Percentiles rank a stretch among this genome's conserved stretches.
Conservation (phyloP, 2,329 filamentous ascomycete species). For the Biscogniauxia sp. region DNA sequence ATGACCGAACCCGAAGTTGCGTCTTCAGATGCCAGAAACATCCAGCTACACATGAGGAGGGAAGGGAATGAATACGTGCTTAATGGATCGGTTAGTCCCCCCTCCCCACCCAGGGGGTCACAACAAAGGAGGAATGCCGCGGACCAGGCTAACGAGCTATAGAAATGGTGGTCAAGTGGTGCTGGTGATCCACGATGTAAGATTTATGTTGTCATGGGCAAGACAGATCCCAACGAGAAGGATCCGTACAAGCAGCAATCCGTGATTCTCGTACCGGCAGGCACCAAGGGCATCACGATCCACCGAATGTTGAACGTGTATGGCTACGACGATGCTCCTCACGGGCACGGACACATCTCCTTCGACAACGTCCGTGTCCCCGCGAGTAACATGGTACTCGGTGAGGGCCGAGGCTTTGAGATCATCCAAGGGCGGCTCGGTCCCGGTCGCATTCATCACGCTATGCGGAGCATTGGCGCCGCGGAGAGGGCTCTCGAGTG, state of each 20-base stretch:
- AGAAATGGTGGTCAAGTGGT: conserved; percentile 99
- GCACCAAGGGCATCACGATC: conserved; percentile 82
- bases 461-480: conserved; percentile 91
- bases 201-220: conserved; percentile 96
- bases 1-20: conserved; percentile 93
- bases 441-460: conserved; percentile 94
- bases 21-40: conserved; percentile 90
- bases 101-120: not conserved
- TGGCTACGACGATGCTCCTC: conserved; percentile 96
- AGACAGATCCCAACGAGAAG: conserved; percentile 72
- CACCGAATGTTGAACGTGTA: conserved; percentile 92
- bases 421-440: conserved; percentile 97
- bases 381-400: conserved; percentile 78
- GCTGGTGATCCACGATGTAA: conserved; percentile 89
- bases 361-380: conserved; percentile 92
- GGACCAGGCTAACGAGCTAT: conserved; percentile 16
- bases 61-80: conserved; percentile 89
- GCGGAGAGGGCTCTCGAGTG: conserved; percentile 90
- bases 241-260: conserved; percentile 89
- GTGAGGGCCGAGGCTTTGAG: conserved; percentile 92
- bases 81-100: conserved; percentile 69
- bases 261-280: conserved; percentile 81
- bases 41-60: conserved; percentile 75
- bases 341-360: conserved; percentile 89
- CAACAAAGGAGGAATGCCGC: not conserved